Conservation (phyloP, 169 alveolate genomes). For the Eimeria acervulina region DNA sequence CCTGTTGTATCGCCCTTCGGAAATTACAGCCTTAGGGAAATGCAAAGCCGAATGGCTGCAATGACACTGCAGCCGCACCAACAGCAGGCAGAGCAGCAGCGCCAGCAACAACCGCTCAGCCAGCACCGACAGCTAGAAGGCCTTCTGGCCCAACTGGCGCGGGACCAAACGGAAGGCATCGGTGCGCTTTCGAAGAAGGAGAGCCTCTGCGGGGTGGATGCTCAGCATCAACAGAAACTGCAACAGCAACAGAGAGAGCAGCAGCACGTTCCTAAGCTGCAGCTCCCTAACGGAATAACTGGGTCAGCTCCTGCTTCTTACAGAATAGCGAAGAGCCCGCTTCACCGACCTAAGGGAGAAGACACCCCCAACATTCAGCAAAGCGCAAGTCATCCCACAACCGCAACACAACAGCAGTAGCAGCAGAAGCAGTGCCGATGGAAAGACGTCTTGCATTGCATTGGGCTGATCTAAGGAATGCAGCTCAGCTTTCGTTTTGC, state of each 20-base stretch:
- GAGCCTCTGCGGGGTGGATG: not conserved
- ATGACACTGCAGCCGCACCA: constrained; percentile 77
- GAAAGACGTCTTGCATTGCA: not conserved
- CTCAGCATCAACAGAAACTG: constrained; percentile 39
- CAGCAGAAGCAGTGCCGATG: constrained; percentile 23
- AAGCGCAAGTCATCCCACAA: constrained; percentile 66
- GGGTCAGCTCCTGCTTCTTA: constrained; percentile 48
- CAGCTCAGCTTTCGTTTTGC: not conserved
- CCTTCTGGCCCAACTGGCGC: constrained; percentile 63
- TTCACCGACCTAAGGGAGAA: constrained; percentile 76
- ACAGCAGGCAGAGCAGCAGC: constrained; percentile 60
- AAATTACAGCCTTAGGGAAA: constrained; percentile 54
- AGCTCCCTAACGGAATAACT: constrained; percentile 59
- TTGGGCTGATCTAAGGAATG: too few species aligned
- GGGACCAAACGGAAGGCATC: constrained; percentile 34
- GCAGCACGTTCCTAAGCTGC: constrained; percentile 49
- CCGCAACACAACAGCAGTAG: constrained; percentile 55
- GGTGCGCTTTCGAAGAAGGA: constrained; percentile 10
- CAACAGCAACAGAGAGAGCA: constrained; percentile 54
- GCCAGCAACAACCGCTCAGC: constrained; percentile 42
- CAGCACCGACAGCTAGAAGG: constrained; percentile 71
- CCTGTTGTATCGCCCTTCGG: constrained; percentile 41
- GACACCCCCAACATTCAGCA: constrained; percentile 77
- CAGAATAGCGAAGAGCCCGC: constrained; percentile 74
- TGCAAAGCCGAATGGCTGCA: constrained; percentile 77